phyloP scores from a whole-genome alignment of 768 basidiomycete species.

The Suillus fuscotomentosus region DNA sequence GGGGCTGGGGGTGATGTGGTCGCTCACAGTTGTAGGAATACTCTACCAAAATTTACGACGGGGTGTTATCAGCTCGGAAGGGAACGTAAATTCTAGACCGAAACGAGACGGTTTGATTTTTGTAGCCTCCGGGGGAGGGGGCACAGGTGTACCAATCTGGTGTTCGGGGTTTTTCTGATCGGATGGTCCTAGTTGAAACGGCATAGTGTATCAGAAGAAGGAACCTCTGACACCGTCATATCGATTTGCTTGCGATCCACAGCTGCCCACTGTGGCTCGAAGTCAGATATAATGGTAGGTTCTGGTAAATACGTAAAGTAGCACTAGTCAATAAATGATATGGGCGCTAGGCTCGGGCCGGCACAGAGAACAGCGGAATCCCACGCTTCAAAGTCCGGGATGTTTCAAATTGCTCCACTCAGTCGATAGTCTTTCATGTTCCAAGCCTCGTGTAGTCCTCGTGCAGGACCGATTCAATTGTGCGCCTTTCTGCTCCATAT shows the following conservation, averaged over 20 bases:
- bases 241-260: background rate
- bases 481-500: no score
- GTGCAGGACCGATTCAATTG: no score
- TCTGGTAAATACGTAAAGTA: no score
- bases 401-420: no score
- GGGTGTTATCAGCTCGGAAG: background rate
- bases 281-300: background rate
- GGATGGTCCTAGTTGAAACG: background rate
- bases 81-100: background rate
- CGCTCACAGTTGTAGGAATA: background rate
- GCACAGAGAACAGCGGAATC: no score
- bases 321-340: no score
- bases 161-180: background rate
- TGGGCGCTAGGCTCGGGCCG: no score
- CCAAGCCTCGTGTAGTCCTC: no score
- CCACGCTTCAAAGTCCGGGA: no score
- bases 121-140: background rate
- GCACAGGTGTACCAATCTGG: background rate
- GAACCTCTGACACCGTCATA: background rate
- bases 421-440: no score
- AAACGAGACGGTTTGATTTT: background rate
- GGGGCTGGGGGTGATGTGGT: background rate
- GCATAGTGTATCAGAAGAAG: background rate
- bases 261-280: background rate
- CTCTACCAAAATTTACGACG: background rate